phyloP scores from a whole-genome alignment of 2,329 filamentous ascomycete species.

The Pestalotiopsis sp. region DNA sequence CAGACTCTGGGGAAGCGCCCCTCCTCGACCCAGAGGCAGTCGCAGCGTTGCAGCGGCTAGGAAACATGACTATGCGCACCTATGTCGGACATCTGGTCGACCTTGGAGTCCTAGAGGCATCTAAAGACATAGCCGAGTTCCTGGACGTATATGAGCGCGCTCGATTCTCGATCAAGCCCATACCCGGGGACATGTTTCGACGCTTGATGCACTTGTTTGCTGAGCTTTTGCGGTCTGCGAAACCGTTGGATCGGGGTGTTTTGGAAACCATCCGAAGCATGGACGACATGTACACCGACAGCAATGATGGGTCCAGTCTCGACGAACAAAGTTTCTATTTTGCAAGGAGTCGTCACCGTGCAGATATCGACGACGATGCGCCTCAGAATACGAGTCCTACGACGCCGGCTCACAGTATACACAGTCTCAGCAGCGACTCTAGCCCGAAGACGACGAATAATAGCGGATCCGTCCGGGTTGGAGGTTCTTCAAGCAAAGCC shows the following conservation, averaged over 20 bases:
- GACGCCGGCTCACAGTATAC: conserved; percentile 21
- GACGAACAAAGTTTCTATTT: not conserved
- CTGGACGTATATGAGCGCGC: conserved; percentile 78
- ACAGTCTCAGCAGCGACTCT: conserved; percentile 9
- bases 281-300: conserved; percentile 19
- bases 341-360: conserved; percentile 13
- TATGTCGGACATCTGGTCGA: conserved; percentile 73
- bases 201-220: conserved; percentile 83
- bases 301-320: conserved; percentile 11
- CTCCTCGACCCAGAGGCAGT: conserved; percentile 68
- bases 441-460: conserved; percentile 3
- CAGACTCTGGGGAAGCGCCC: conserved; percentile 37
- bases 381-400: conserved; percentile 42
- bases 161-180: conserved; percentile 72
- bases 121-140: conserved; percentile 57
- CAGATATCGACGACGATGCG: conserved; percentile 39
- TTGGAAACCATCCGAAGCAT: conserved; percentile 36
- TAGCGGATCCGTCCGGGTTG: conserved; percentile 23
- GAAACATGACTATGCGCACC: conserved; percentile 72
- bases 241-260: conserved; percentile 55
- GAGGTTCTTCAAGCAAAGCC: conserved; percentile 40
- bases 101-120: conserved; percentile 58
- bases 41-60: conserved; percentile 68
- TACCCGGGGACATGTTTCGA: conserved; percentile 72
- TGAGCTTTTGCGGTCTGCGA: conserved; percentile 76